Conservation (phyloP, 2,329 filamentous ascomycete species). For the Ploettnerulaceae sp. region DNA sequence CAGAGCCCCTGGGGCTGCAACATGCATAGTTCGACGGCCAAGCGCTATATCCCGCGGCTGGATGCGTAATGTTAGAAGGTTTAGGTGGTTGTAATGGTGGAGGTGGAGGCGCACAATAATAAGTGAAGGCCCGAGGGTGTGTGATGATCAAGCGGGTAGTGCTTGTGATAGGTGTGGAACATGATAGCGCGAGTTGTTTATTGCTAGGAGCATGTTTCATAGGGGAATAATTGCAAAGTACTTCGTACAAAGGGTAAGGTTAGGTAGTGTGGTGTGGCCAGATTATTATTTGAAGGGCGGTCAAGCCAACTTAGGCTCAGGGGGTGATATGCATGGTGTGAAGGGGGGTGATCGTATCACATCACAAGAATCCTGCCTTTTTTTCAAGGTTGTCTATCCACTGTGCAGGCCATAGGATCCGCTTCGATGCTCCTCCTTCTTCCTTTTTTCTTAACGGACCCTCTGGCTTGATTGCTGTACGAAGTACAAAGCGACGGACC, state of each 20-base stretch:
- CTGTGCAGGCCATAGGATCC: no score
- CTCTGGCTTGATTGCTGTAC: neutral
- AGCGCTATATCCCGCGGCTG: conserved; percentile 24
- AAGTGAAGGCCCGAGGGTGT: conserved; percentile 18
- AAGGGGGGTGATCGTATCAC: conserved; percentile 5
- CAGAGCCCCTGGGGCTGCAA: conserved; percentile 28
- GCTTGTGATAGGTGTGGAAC: conserved; percentile 14
- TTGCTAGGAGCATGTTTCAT: conserved; percentile 12
- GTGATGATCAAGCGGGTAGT: conserved; percentile 23
- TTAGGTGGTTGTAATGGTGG: neutral
- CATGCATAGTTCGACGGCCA: conserved; percentile 4
- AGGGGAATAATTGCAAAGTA: neutral
- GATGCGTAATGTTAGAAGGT: conserved; percentile 22
- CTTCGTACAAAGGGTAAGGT: neutral
- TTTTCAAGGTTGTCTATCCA: conserved; percentile 1
- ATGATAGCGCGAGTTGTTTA: conserved; percentile 4
- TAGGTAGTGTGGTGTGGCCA: neutral
- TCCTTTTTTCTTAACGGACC: neutral
- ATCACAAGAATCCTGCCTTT: neutral
- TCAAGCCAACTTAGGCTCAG: conserved; percentile 3
- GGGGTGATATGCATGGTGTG: no score
- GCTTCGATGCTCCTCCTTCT: neutral
- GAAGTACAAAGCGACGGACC: neutral
- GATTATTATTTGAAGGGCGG: conserved; percentile 4
- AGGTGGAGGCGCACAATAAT: conserved; percentile 13